Conservation (phyloP, 352 stramenopile genomes). For the Globisporangium takayamanum region DNA sequence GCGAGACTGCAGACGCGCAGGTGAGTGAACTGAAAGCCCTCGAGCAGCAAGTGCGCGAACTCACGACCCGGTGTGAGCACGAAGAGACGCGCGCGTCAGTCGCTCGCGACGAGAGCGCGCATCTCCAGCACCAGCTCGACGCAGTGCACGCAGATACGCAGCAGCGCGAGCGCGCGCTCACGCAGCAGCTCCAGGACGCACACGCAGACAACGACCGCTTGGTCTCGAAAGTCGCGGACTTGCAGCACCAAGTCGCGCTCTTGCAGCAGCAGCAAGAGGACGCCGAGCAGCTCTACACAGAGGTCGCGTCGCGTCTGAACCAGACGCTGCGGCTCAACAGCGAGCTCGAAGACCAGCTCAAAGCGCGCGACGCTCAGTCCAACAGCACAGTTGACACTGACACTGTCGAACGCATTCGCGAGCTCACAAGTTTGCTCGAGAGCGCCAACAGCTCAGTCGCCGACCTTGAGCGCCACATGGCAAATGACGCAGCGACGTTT, state of each 20-base stretch:
- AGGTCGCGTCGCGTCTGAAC: conserved; percentile 53
- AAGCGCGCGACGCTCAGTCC: not conserved
- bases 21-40: conserved; percentile 25
- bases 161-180: conserved; percentile 33
- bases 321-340: conserved; percentile 34
- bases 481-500: conserved; percentile 5
- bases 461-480: conserved; percentile 12
- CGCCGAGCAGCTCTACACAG: conserved; percentile 44
- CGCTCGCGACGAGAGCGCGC: conserved; percentile 50
- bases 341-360: conserved; percentile 13
- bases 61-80: conserved; percentile 20
- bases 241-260: conserved; percentile 33
- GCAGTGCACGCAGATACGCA: conserved; percentile 41
- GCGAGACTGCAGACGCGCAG: conserved; percentile 1
- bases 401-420: conserved; percentile 4
- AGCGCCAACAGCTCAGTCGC: conserved; percentile 4
- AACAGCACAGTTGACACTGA: not conserved
- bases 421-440: conserved; percentile 7
- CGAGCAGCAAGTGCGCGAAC: conserved; percentile 24
- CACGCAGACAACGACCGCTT: conserved; percentile 21
- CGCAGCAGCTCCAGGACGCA: conserved; percentile 16
- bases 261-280: conserved; percentile 56
- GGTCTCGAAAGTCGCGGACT: conserved; percentile 29
- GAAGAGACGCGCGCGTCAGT: conserved; percentile 43
- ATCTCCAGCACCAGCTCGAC: conserved; percentile 38